Base-by-base conservation (phyloP, 208 protist genomes). In the Leptomonas pyrrhocoris region DNA sequence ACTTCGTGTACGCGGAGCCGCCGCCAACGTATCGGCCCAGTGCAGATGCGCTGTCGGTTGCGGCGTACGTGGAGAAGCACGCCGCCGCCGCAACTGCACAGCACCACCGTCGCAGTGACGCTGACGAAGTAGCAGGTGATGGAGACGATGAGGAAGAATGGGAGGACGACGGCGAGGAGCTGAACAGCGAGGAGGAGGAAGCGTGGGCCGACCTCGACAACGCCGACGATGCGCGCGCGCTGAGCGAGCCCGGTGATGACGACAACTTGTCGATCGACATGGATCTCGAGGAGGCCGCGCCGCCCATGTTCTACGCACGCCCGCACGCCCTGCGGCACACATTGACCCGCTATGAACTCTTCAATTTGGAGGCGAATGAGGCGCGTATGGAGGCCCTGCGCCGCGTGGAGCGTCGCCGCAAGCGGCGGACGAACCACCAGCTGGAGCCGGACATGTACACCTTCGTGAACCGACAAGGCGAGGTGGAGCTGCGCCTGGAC, bases 401-500 rank as follows among this genome's bases (percentile, higher is more conserved):
- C n/a, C 64, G 72, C 42, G 68, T 71, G 45, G 74, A 84, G 56
- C 77, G 67, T 16, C 77, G 80, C 5, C 81, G 83, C 46, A 84
- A 81, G 69, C 77, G 72, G 53, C 78, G 80, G 21, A 86, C 79
- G 16, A 95, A 95, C 68, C 85, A 92, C 53, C 90, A 95, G 67
- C 80, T 95, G 8, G 88, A 92, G 46, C 85, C 81, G 2, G 86
- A 88, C 53, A 68, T 72, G 36, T 83, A 87, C 56, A 91, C 83
- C 0, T 94, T 96, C 66, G 67, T 96, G 31, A 93, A 94, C 66
- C 63, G 74, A 2, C 80, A 88, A 15, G 91, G 91, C 0, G 88
- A 94, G 65, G 85, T 94, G 57, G 90, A 95, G 80, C 83, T 97
- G 25, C 70, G 81, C 43, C 85, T 97, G 51, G 88, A 94, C 59